Conservation (phyloP, 225 moss, liverwort and hornwort species). For the Antitrichia curtipendula region DNA sequence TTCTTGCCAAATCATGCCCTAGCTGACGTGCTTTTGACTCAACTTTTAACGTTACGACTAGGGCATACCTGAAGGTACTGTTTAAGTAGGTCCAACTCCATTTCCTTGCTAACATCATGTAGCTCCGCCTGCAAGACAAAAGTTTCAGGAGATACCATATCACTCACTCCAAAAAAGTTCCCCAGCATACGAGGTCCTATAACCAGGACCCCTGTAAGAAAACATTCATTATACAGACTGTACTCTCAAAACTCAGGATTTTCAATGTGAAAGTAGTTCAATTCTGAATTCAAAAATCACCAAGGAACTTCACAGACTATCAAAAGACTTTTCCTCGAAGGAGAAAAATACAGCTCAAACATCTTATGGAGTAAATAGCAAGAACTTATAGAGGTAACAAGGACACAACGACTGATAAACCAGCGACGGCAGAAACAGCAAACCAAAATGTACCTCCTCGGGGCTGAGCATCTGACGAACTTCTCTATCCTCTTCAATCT, state of each 20-base stretch:
- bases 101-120: slow-evolving; percentile 98
- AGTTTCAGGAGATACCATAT: not conserved
- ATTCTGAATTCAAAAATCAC: not conserved
- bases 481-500: slow-evolving; percentile 87
- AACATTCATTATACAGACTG: not conserved
- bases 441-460: slow-evolving; percentile 62
- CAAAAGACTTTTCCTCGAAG: not conserved
- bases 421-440: not conserved
- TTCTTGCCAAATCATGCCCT: not conserved
- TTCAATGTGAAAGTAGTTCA: not conserved
- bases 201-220: not conserved
- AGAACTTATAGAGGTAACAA: not conserved
- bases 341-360: not conserved
- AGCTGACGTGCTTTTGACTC: not conserved
- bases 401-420: not conserved
- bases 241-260: not conserved
- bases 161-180: not conserved
- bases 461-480: slow-evolving; percentile 71
- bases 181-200: not conserved
- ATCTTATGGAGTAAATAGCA: not conserved
- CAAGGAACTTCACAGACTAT: not conserved
- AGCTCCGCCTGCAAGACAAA: slow-evolving; percentile 84
- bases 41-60: not conserved
- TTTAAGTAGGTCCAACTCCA: slow-evolving; percentile 96
- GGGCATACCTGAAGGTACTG: slow-evolving; percentile 82